phyloP scores from a whole-genome alignment of 2,329 filamentous ascomycete genomes.

The Exophiala viscosa region DNA sequence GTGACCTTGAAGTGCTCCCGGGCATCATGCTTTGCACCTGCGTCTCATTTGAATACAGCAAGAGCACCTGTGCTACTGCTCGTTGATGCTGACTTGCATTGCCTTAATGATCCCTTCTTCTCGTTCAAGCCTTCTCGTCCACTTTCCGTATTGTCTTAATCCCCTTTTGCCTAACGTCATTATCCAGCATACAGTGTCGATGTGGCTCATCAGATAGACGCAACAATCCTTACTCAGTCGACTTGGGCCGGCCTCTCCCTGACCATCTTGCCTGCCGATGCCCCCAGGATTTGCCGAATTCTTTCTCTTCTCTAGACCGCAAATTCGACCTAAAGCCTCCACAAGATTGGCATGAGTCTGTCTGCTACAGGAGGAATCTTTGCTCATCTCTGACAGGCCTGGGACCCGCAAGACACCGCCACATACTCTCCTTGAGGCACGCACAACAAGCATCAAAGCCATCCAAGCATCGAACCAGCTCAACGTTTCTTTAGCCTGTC shows the following conservation, averaged over 20 bases:
- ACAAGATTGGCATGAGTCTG: constrained; percentile 7
- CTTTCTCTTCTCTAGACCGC: too few relatives aligned
- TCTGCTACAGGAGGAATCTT: neutral
- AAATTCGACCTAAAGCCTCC: neutral
- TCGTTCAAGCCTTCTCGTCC: neutral
- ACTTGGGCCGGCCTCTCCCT: constrained; percentile 18
- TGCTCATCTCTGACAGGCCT: constrained; percentile 22
- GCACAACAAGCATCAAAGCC: neutral
- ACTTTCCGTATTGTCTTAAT: neutral
- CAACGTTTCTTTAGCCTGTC: neutral
- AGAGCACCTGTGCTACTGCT: too few relatives aligned
- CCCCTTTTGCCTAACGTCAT: constrained; percentile 14
- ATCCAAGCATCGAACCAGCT: neutral
- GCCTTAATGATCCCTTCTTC: neutral
- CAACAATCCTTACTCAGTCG: constrained; percentile 15
- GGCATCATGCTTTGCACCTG: too few relatives aligned
- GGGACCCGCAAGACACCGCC: constrained; percentile 4
- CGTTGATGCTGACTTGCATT: neutral
- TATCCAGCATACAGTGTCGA: constrained; percentile 17
- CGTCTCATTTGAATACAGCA: too few relatives aligned
- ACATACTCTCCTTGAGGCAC: neutral
- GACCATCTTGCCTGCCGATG: constrained; percentile 17
- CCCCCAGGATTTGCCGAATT: neutral
- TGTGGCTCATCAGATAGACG: constrained; percentile 11
- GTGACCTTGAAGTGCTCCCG: too few relatives aligned